These are phyloP conservation scores for Penicillium janthinellum DNA, from an alignment of 2,329 filamentous ascomycete species.

Conservation along the genomic window DNA sequence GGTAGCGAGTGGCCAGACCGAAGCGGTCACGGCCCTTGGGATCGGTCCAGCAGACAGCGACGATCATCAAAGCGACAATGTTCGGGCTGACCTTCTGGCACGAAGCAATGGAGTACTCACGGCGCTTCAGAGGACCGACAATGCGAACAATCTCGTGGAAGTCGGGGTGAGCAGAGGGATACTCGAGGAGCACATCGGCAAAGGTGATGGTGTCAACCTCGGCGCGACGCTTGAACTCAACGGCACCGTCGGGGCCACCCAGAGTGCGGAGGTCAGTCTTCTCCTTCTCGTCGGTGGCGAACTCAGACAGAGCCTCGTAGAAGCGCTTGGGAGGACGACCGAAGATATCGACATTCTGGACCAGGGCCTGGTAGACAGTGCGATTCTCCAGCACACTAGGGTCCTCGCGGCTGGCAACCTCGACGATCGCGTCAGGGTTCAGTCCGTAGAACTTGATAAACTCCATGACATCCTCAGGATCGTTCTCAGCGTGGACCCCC, in stretches of 20 bases:
- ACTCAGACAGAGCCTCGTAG: constrained; percentile 89
- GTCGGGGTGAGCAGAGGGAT: constrained; percentile 80
- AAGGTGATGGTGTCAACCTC: constrained; percentile 92
- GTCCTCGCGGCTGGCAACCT: constrained; percentile 85
- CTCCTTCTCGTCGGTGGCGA: constrained; percentile 79
- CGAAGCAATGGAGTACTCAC: constrained; percentile 98
- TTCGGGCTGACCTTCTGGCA: constrained; percentile 91
- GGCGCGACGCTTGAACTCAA: constrained; percentile 87
- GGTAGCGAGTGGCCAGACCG: constrained; percentile 90
- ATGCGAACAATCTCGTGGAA: constrained; percentile 90
- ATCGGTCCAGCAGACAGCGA: constrained; percentile 95
- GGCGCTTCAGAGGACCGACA: constrained; percentile 87
- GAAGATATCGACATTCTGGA: constrained; percentile 95
- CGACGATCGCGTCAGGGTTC: constrained; percentile 79
- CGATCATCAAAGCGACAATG: constrained; percentile 91
- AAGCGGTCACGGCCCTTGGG: constrained; percentile 82
- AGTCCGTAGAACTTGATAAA: constrained; percentile 93
- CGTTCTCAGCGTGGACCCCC: constrained; percentile 94
- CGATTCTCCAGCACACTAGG: constrained; percentile 74
- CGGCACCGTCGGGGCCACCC: constrained; percentile 74
- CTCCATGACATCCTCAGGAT: constrained; percentile 71
- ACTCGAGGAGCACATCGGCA: constrained; percentile 86
- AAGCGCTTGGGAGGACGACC: constrained; percentile 96
- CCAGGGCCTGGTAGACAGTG: constrained; percentile 86
- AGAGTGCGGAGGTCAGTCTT: constrained; percentile 77